Conservation (phyloP, 805 yeast genomes). For the Saturnispora kantuleensis region DNA sequence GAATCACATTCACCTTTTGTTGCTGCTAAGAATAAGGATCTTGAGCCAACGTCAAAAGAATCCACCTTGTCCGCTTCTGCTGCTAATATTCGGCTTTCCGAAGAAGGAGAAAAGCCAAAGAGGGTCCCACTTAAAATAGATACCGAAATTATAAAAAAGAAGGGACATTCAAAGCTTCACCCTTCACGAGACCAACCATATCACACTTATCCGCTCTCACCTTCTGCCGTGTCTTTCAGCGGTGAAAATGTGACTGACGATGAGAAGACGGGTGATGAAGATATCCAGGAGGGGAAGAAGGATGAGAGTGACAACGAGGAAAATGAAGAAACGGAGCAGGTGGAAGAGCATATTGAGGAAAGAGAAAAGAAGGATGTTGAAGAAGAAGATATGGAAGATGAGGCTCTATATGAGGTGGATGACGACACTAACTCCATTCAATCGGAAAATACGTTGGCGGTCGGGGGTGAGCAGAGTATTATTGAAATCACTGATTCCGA, state of each 20-base stretch:
- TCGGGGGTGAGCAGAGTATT: too few relatives aligned
- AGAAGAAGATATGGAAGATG: too few relatives aligned
- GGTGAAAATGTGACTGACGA: background rate
- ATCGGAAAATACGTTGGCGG: too few relatives aligned
- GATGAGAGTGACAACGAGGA: background rate
- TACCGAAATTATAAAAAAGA: background rate
- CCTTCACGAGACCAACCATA: background rate
- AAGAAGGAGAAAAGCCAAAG: background rate
- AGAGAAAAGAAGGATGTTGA: too few relatives aligned
- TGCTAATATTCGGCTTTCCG: too few relatives aligned
- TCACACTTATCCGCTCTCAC: slow-evolving; percentile 1
- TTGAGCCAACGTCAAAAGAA: background rate
- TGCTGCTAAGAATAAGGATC: background rate
- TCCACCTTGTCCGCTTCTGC: background rate
- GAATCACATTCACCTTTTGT: background rate
- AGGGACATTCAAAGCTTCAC: background rate
- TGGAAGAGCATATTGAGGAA: too few relatives aligned
- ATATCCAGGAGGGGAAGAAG: background rate
- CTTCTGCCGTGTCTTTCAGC: background rate
- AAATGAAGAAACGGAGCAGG: background rate
- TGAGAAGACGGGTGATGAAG: background rate
- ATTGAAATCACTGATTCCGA: too few relatives aligned
- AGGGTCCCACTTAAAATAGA: background rate
- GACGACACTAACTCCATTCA: too few relatives aligned
- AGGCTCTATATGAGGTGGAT: too few relatives aligned